phyloP scores from a whole-genome alignment of 164 flowering plant genomes.

The Stephania japonica region DNA sequence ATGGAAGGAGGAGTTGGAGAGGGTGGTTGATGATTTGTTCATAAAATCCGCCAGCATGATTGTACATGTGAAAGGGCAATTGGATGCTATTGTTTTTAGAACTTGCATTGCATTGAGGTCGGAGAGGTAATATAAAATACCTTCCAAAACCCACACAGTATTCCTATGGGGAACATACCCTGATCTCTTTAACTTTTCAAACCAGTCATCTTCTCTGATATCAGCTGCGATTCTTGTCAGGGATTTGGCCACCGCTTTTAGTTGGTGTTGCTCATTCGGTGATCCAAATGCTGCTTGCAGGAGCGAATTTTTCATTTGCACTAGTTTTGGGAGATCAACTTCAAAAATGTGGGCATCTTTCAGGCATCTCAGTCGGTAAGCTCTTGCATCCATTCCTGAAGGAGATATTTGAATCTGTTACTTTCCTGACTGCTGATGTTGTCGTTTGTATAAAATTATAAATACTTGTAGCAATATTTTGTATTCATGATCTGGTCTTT shows the following conservation, averaged over 20 bases:
- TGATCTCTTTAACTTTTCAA: conserved; percentile 61
- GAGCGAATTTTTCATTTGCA: conserved; percentile 62
- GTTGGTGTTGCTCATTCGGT: conserved; percentile 28
- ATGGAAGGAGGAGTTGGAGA: conserved; percentile 53
- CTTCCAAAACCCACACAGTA: conserved; percentile 88
- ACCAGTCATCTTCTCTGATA: conserved; percentile 58
- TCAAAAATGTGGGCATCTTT: conserved; percentile 63
- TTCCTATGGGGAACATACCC: conserved; percentile 63
- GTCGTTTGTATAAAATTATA: neutral
- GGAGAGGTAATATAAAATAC: conserved; percentile 68
- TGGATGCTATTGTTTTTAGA: conserved; percentile 58
- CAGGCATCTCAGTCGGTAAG: conserved; percentile 71
- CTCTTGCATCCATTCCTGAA: conserved; percentile 86
- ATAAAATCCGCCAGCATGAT: conserved; percentile 85
- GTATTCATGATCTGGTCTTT: neutral
- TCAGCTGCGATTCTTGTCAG: conserved; percentile 75
- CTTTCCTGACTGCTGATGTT: neutral
- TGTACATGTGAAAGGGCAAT: conserved; percentile 45
- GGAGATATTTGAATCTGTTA: neutral
- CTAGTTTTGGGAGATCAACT: conserved; percentile 67
- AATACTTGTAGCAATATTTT: neutral
- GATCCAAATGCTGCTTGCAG: conserved; percentile 51
- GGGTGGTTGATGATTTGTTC: conserved; percentile 69
- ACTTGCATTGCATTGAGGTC: conserved; percentile 63
- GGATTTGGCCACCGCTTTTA: conserved; percentile 60